These are phyloP conservation scores for Geotrichum cucujoidarum DNA, from an alignment of 1,139 yeast genomes.

Conservation along the genomic window DNA sequence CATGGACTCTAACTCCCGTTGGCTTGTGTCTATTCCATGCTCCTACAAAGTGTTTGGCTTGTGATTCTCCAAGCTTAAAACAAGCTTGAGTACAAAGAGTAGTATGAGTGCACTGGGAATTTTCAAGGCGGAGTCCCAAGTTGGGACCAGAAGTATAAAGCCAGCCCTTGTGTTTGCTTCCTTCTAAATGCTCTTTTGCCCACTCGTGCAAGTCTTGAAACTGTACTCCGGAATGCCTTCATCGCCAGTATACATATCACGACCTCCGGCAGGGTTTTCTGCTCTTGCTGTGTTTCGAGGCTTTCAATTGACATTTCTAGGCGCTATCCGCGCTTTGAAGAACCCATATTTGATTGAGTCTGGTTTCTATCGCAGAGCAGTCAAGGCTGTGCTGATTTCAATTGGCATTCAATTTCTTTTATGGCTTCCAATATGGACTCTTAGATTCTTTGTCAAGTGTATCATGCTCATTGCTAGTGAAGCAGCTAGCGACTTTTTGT, in stretches of 20 bases:
- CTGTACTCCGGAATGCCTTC: slow-evolving; percentile 25
- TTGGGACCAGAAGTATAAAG: no score
- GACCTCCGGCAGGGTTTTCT: slow-evolving; percentile 50
- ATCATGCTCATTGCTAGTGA: slow-evolving; percentile 16
- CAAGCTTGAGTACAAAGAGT: no score
- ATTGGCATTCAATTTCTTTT: slow-evolving; percentile 39
- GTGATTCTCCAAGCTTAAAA: no score
- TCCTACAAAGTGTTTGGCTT: no score
- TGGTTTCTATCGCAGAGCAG: slow-evolving; percentile 38
- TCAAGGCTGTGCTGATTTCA: slow-evolving; percentile 38
- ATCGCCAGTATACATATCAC: slow-evolving; percentile 47
- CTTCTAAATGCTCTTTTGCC: no score
- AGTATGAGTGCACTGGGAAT: no score
- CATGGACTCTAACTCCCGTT: no score
- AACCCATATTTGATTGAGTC: slow-evolving; percentile 42
- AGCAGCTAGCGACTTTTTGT: slow-evolving; percentile 12
- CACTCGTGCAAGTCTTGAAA: no score
- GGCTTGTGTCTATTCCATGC: no score
- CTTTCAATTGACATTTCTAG: slow-evolving; percentile 48
- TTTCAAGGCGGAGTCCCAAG: no score
- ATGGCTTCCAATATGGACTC: slow-evolving; percentile 36
- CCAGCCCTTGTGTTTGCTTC: no score
- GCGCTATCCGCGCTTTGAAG: slow-evolving; percentile 46
- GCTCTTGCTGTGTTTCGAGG: slow-evolving; percentile 49
- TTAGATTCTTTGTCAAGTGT: slow-evolving; percentile 23